Conservation (phyloP, 192 early-diverging fungal genomes). For the Phlyctochytrium bullatum region DNA sequence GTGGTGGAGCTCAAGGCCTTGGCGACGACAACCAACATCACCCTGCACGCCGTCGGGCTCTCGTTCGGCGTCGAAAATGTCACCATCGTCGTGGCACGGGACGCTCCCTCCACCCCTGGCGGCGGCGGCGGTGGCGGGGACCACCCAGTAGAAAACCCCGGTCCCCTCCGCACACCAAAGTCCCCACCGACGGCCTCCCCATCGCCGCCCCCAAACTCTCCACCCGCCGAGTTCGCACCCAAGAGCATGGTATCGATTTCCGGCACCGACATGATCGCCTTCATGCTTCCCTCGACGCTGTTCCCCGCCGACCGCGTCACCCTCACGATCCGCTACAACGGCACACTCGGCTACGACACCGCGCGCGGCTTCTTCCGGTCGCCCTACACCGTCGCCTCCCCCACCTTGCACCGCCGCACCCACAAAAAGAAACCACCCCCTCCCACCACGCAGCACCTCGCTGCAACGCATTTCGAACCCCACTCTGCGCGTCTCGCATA, state of each 20-base stretch:
- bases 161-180: too few relatives aligned
- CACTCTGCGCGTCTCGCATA: conserved; percentile 34
- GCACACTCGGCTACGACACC: conserved; percentile 2
- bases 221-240: neutral
- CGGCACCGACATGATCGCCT: neutral
- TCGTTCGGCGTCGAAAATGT: neutral
- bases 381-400: neutral
- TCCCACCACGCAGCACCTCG: conserved; percentile 14
- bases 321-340: conserved; percentile 20
- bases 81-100: neutral
- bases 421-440: neutral
- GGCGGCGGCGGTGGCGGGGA: too few relatives aligned
- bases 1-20: neutral
- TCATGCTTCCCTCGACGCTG: neutral
- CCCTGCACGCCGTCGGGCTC: neutral
- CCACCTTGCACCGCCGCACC: conserved; percentile 11
- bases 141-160: too few relatives aligned
- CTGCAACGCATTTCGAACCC: conserved; percentile 48
- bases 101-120: neutral
- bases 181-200: conserved; percentile 1
- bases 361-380: conserved; percentile 14
- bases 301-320: neutral
- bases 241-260: too few relatives aligned
- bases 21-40: neutral
- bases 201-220: neutral